Evolutionary conservation across 2,329 filamentous ascomycete species (phyloP), one percentile per base, ranked within the genome.

Genomic region (Penicillium freii): DNA sequence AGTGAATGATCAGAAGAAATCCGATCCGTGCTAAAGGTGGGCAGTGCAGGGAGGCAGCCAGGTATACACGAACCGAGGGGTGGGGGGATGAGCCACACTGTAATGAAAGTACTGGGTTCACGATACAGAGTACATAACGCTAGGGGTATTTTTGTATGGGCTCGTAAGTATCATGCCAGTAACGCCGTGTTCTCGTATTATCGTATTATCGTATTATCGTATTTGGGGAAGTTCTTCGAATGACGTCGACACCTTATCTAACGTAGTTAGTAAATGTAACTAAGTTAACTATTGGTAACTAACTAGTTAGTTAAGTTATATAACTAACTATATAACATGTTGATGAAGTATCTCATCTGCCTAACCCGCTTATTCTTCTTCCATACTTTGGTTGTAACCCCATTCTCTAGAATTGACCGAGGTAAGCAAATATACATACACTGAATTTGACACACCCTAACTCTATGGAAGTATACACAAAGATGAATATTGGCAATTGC

Each of bases 31-130:
- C 19, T 36, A 40, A 31, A 51, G 33, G 54, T 57, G 51, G 51
- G 51, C 51, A 54, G 51, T 47, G 50, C 29, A 48, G 27, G 23
- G 31, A 50, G 54, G 49, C 49, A 54, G 51, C 49, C 49, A 44
- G 43, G 47, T 58, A 61, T 54, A 56, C 49, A 58, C 39, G 42
- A 51, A 47, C 25, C 48, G 54, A 52, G 53, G 15, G 29, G 23
- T 23, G 27, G 59, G 47, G 34, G 15, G 29, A 58, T 54, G 62
- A 62, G 62, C 62, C 62, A 64, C 60, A 27, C 27, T 36, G 56
- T 54, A 56, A 47, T 42, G 27, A 46, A 47, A 42, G 44, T 49
- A 46, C 15, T 9, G 19, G 21, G 19, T 17, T 27, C 7, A n/a
- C 31, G 6, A 31, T 51, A 51, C 49, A n/a, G 34, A 21, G 33